phyloP scores from a whole-genome alignment of 495 filamentous ascomycete genomes.

The Clohesyomyces aquaticus region DNA sequence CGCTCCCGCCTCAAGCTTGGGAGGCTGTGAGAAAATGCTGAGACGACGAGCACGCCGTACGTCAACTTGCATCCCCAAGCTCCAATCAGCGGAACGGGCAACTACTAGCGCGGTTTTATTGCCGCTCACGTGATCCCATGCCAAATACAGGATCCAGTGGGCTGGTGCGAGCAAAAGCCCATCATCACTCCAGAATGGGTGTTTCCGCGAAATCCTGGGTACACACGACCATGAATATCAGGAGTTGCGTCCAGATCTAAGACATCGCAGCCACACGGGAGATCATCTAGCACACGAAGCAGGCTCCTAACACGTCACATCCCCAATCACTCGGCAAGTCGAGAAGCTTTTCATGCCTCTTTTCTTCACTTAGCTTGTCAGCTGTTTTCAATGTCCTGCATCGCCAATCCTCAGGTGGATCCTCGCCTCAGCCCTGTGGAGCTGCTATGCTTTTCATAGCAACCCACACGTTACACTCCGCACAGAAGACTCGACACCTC shows the following conservation, averaged over 20 bases:
- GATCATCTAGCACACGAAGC: too few relatives aligned
- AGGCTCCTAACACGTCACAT: too few relatives aligned
- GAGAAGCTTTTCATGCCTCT: neutral
- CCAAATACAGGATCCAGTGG: too few relatives aligned
- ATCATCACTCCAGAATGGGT: neutral
- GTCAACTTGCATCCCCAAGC: conserved; percentile 26
- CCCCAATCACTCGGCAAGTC: neutral
- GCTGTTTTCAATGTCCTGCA: conserved; percentile 2
- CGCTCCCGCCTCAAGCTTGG: neutral
- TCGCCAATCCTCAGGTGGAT: neutral
- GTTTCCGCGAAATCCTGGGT: too few relatives aligned
- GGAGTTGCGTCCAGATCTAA: too few relatives aligned
- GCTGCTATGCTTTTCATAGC: conserved; percentile 17
- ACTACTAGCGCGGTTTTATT: too few relatives aligned
- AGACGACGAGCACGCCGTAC: conserved; percentile 5
- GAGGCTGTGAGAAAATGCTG: neutral
- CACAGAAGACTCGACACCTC: conserved; percentile 6
- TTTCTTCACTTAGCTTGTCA: neutral
- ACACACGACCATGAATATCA: too few relatives aligned
- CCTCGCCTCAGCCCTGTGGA: conserved; percentile 32
- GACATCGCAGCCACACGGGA: too few relatives aligned
- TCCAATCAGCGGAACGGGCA: conserved; percentile 19
- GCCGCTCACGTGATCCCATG: neutral
- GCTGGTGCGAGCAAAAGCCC: too few relatives aligned
- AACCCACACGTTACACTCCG: conserved; percentile 30